A percentile compares a stretch with the other conserved stretches of the same genome.
phyloP scores from a whole-genome alignment of 2,329 filamentous ascomycete genomes.

The Sclerotinia nivalis region DNA sequence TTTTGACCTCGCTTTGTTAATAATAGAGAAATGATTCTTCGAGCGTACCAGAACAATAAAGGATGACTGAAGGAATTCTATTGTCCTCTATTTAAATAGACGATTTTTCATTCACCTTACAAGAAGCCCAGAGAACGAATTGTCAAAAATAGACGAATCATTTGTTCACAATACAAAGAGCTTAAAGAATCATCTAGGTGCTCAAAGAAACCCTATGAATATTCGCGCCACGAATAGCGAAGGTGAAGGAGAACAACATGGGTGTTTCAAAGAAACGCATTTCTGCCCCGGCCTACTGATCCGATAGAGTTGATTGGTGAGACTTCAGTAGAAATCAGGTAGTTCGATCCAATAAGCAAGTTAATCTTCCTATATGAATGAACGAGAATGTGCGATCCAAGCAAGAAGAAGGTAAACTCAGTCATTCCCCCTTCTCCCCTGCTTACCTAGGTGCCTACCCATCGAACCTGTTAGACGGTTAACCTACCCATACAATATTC shows the following conservation, averaged over 20 bases:
- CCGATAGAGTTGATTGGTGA: not conserved
- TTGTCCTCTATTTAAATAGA: not conserved
- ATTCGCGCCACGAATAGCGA: not conserved
- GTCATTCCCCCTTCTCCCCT: not conserved
- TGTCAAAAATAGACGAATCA: not conserved
- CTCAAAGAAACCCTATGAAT: not conserved
- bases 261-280: slow-evolving; percentile 3
- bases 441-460: not conserved
- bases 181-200: not conserved
- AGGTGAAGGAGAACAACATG: not conserved
- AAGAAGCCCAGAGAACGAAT: no score
- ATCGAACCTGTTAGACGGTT: not conserved
- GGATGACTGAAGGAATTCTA: not conserved
- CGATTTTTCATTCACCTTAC: not conserved
- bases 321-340: not conserved
- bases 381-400: not conserved
- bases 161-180: not conserved
- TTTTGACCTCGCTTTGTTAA: not conserved
- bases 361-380: not conserved
- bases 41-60: not conserved
- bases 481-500: no score
- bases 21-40: not conserved
- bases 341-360: not conserved
- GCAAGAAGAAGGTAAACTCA: not conserved
- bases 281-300: no score